Conservation (phyloP, 225 moss, liverwort and hornwort species). For the Physcomitrellopsis africana region DNA sequence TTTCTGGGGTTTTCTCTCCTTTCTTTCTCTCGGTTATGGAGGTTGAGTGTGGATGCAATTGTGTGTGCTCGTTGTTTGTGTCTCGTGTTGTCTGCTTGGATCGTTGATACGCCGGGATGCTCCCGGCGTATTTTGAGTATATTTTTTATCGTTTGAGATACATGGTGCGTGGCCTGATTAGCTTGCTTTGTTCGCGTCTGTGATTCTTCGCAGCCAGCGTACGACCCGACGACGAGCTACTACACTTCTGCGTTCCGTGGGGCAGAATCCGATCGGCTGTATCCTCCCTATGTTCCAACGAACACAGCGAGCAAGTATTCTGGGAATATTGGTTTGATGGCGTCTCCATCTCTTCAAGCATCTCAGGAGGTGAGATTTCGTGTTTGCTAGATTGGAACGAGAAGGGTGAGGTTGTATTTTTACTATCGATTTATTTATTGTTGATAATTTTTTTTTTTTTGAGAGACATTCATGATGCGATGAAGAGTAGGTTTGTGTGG, state of each 20-base stretch:
- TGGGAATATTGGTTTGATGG: slow-evolving; percentile 76
- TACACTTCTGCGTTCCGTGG: slow-evolving; percentile 85
- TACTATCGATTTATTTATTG: no score
- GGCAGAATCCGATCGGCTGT: slow-evolving; percentile 73
- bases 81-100: not conserved
- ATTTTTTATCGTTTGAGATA: not conserved
- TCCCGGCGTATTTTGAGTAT: no score
- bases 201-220: slow-evolving; percentile 30
- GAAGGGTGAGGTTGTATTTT: no score
- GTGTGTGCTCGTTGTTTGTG: not conserved
- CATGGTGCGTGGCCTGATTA: not conserved
- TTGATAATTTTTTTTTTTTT: fast-evolving
- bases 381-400: no score
- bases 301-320: slow-evolving; percentile 89
- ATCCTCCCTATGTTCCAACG: slow-evolving; percentile 69
- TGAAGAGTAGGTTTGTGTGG: not conserved
- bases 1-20: no score
- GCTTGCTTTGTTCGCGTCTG: no score
- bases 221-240: slow-evolving; percentile 70
- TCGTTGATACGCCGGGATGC: not conserved
- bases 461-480: not conserved
- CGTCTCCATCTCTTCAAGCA: slow-evolving; percentile 63
- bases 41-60: not conserved
- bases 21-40: no score
- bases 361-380: slow-evolving; percentile 77